phyloP scores from a whole-genome alignment of 164 flowering plant species.

The Tetracentron sinense region DNA sequence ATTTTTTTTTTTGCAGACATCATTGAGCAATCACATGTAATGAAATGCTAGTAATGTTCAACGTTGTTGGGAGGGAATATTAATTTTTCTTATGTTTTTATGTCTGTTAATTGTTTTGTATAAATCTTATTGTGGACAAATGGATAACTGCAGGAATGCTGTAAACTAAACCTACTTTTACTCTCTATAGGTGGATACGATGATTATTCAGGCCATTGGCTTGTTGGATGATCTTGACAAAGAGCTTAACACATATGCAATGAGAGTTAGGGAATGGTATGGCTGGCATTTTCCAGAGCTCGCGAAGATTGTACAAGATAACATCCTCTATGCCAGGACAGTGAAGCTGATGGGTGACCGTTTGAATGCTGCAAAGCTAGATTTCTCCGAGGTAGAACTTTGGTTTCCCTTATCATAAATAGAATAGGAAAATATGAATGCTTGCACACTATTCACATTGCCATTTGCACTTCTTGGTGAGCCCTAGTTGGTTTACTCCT shows the following conservation, averaged over 20 bases:
- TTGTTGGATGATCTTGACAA: constrained; percentile 97
- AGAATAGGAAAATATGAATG: not conserved
- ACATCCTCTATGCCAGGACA: constrained; percentile 79
- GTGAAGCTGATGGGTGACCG: constrained; percentile 93
- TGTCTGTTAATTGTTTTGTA: too few species aligned
- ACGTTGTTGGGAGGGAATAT: too few species aligned
- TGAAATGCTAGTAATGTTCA: too few species aligned
- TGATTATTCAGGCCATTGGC: constrained; percentile 96
- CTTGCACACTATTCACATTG: not conserved
- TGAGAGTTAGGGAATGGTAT: constrained; percentile 98
- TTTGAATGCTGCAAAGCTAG: constrained; percentile 77
- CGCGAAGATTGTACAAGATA: constrained; percentile 83
- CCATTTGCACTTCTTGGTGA: too few species aligned
- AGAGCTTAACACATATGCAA: constrained; percentile 92
- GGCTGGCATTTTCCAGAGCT: constrained; percentile 99
- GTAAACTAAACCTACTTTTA: not conserved
- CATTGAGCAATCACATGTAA: too few species aligned
- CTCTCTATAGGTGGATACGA: constrained; percentile 79
- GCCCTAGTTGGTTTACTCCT: too few species aligned
- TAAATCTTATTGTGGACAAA: not conserved
- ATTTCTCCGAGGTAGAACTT: constrained; percentile 74
- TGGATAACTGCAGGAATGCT: not conserved
- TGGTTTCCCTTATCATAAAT: not conserved
- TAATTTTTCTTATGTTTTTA: too few species aligned
- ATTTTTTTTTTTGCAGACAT: too few species aligned